phyloP scores from a whole-genome alignment of 208 protist genomes.

The Phytomonas sp. region DNA sequence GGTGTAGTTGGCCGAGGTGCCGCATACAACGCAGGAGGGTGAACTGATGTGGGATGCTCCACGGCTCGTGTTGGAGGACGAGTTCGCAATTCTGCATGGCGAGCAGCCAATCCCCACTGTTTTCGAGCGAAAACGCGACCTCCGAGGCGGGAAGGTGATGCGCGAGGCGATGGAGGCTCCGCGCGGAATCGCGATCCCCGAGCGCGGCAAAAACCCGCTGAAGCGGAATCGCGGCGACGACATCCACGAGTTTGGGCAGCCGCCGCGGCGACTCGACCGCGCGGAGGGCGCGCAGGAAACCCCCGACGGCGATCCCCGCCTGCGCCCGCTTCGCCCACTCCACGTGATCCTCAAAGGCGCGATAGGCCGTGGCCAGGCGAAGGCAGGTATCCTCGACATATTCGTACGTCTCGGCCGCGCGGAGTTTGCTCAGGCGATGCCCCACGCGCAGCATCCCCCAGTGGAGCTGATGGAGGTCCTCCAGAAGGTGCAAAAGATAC shows the following conservation, averaged over 20 bases:
- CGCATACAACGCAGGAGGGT: slow-evolving; percentile 76
- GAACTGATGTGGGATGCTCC: slow-evolving; percentile 65
- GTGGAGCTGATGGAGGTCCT: slow-evolving; percentile 60
- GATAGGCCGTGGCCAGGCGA: slow-evolving; percentile 26
- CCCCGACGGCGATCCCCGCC: slow-evolving; percentile 60
- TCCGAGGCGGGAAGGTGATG: slow-evolving; percentile 28
- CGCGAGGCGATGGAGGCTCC: slow-evolving; percentile 50
- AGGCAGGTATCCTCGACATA: slow-evolving; percentile 19
- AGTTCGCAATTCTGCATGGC: slow-evolving; percentile 69
- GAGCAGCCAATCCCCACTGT: slow-evolving; percentile 76
- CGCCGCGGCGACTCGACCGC: slow-evolving; percentile 56
- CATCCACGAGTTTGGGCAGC: slow-evolving; percentile 23
- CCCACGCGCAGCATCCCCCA: slow-evolving; percentile 34
- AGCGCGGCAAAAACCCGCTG: slow-evolving; percentile 78
- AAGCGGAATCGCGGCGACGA: slow-evolving; percentile 31
- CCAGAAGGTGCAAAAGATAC: slow-evolving; percentile 50
- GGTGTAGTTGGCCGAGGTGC: slow-evolving; percentile 77
- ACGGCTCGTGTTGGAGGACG: slow-evolving; percentile 62
- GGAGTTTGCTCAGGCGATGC: background rate
- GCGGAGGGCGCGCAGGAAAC: slow-evolving; percentile 68
- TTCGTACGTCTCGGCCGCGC: slow-evolving; percentile 9
- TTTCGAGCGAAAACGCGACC: slow-evolving; percentile 73
- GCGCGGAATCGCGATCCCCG: slow-evolving; percentile 67
- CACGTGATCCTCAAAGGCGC: slow-evolving; percentile 29
- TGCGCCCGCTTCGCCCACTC: slow-evolving; percentile 29